Percentiles rank a stretch among this genome's conserved stretches.
Evolutionary conservation across 139 green algal genomes (phyloP).

Genomic region (Pycnococcus provasolii): DNA sequence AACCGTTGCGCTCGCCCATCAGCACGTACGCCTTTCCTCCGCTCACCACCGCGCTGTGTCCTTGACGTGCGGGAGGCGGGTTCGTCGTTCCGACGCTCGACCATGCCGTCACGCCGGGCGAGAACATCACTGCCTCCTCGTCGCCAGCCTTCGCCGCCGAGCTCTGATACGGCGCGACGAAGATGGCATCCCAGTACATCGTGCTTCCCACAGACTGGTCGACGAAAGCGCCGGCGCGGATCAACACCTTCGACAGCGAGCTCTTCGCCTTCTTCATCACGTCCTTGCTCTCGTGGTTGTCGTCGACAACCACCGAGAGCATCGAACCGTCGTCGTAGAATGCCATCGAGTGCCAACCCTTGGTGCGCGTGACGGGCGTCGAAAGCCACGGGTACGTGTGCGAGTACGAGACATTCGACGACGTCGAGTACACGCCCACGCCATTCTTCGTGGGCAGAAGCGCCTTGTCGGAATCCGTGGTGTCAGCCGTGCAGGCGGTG

Average conservation of each 20-base stretch:
- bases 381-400: background rate
- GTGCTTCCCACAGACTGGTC: background rate
- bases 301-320: background rate
- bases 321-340: background rate
- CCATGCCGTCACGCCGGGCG: background rate
- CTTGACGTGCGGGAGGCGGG: background rate
- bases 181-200: conserved; percentile 1
- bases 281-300: background rate
- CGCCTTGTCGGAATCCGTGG: background rate
- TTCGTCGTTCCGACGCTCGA: background rate
- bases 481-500: background rate
- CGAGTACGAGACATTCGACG: background rate
- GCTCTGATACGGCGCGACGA: background rate
- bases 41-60: background rate
- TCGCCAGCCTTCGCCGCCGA: background rate
- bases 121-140: background rate
- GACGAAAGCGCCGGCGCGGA: background rate
- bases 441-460: background rate
- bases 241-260: background rate
- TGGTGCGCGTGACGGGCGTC: background rate
- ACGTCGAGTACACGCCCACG: background rate
- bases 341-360: background rate
- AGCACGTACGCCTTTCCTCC: background rate
- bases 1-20: background rate
- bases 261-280: background rate